Evolutionary conservation across 306 rosid species (phyloP), one percentile per base, ranked within the genome.

Genomic region (Hippophae rhamnoides): DNA sequence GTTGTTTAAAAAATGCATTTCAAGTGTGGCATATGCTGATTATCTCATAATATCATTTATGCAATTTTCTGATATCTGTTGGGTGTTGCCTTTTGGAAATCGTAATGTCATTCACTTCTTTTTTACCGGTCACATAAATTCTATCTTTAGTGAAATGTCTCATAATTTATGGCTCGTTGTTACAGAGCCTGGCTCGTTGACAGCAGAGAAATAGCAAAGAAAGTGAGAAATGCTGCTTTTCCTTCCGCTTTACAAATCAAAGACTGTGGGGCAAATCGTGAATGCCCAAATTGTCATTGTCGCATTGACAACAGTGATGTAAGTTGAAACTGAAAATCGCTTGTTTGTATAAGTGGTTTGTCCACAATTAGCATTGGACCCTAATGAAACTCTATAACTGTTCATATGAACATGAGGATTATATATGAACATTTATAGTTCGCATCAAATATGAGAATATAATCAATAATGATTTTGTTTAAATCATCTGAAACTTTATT

Each of bases 261-360:
- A 67, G 96, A 87, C 66, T 83, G 83, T 56, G 96, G 81, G 6
- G 93, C 95, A 9, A 81, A 54, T 62, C 87, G 89, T 1, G 86
- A 87, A 74, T 92, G 98, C 69, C 98, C 98, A 2, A 85, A 67
- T 42, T 92, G 98, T 76, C 64, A 60, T 46, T 65, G 55, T 72
- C 65, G 50, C n/a, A 85, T 92, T 13, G 82, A 77, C 62, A 92
- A 92, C 54, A 76, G 85, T 43, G 98, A 87, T 81, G 97, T 90
- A 84, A 72, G 98, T 41, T 65, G 38, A 31, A 2, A 31, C 2
- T 31, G 3, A 31, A 31, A 31, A 31, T 31, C 38, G 3, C 38
- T 23, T 43, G 46, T 45, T 25, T 60, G 65, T 57, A 56, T 27
- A 18, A 59, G 41, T 18, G 38, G 42, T 46, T 60, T 49, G 18